Evolutionary conservation across 2,329 filamentous ascomycete genomes (phyloP).

Genomic region (Chrysoporthe austroafricana): DNA sequence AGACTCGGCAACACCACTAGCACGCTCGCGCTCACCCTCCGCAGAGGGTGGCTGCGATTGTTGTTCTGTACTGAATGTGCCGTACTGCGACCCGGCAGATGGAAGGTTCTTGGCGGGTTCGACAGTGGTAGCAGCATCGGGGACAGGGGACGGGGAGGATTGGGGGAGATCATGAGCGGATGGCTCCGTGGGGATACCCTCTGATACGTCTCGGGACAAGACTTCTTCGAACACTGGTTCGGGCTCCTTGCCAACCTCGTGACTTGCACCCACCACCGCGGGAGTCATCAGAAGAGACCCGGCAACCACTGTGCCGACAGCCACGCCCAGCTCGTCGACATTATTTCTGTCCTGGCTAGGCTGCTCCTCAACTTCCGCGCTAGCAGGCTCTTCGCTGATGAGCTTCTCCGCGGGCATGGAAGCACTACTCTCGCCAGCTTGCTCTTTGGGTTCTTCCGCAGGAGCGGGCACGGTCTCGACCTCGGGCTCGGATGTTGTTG

Average conservation of each 20-base stretch:
- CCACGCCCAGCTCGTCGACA: background rate
- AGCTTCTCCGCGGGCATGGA: background rate
- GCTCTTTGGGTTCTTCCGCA: constrained; percentile 3
- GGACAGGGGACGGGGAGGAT: constrained; percentile 15
- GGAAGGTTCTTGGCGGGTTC: constrained; percentile 23
- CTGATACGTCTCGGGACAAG: constrained; percentile 19
- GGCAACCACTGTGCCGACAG: constrained; percentile 12
- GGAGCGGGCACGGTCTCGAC: background rate
- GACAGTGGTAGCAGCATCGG: constrained; percentile 29
- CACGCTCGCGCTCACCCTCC: constrained; percentile 26
- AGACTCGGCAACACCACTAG: constrained; percentile 26
- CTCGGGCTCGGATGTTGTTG: constrained; percentile 1
- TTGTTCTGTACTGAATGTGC: constrained; percentile 28
- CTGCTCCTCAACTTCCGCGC: background rate
- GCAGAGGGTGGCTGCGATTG: constrained; percentile 19
- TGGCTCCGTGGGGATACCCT: constrained; percentile 27
- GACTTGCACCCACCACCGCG: constrained; percentile 8
- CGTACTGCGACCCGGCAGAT: constrained; percentile 31
- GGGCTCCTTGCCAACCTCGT: constrained; percentile 3
- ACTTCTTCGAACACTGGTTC: constrained; percentile 13
- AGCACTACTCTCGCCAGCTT: background rate
- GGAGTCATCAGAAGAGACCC: constrained; percentile 16
- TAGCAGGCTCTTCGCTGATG: constrained; percentile 3
- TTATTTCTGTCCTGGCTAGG: background rate
- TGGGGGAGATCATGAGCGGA: constrained; percentile 29